Evolutionary conservation across 805 yeast genomes (phyloP).

Genomic region (Candida anglica): DNA sequence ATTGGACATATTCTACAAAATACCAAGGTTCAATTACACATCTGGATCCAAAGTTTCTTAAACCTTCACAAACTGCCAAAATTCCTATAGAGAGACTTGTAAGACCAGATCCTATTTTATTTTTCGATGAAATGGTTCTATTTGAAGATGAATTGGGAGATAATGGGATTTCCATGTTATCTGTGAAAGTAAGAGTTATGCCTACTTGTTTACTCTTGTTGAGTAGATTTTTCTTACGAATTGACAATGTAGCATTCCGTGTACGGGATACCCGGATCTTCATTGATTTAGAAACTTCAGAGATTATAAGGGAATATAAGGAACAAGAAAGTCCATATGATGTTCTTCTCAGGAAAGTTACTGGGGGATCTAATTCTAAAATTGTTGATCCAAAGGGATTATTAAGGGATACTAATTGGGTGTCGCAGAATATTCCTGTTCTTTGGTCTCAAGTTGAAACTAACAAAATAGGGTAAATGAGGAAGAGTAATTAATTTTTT

Average conservation of each 20-base stretch:
- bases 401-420: slow-evolving; percentile 68
- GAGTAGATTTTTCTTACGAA: slow-evolving; percentile 77
- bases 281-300: slow-evolving; percentile 65
- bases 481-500: too few species aligned
- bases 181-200: slow-evolving; percentile 87
- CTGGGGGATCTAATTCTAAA: slow-evolving; percentile 16
- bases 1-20: slow-evolving; percentile 90
- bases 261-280: slow-evolving; percentile 82
- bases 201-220: slow-evolving; percentile 68
- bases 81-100: slow-evolving; percentile 72
- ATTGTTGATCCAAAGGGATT: slow-evolving; percentile 37
- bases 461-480: slow-evolving; percentile 1
- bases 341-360: slow-evolving; percentile 22
- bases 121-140: slow-evolving; percentile 82
- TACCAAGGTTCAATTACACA: slow-evolving; percentile 59
- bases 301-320: slow-evolving; percentile 73
- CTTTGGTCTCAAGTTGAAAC: slow-evolving; percentile 30
- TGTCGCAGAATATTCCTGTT: slow-evolving; percentile 63
- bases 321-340: slow-evolving; percentile 44
- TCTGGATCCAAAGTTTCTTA: slow-evolving; percentile 2
- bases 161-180: slow-evolving; percentile 80
- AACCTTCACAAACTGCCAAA: slow-evolving; percentile 10
- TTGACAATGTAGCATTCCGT: slow-evolving; percentile 84
- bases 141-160: slow-evolving; percentile 97
- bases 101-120: slow-evolving; percentile 78